Conservation (phyloP, 208 protist species). For the Wallacemonas rigidus region DNA sequence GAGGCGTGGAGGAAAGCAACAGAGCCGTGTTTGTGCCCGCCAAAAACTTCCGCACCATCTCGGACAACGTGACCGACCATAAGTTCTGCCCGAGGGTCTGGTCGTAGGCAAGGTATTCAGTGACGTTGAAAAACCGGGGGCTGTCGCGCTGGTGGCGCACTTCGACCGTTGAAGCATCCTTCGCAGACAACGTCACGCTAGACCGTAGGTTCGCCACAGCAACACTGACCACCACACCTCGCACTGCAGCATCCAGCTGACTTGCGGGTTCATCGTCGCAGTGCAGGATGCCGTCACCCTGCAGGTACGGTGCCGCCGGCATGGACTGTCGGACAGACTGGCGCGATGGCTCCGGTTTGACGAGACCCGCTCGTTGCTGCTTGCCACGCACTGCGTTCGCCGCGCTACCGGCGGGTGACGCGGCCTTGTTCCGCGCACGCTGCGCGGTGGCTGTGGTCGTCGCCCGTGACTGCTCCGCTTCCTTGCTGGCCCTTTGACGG, state of each 20-base stretch:
- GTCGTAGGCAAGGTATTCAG: constrained; percentile 59
- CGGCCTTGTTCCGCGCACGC: neutral
- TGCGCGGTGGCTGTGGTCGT: neutral
- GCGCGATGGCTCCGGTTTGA: constrained; percentile 5
- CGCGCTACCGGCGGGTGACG: constrained; percentile 20
- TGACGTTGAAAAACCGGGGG: constrained; percentile 59
- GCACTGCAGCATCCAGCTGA: neutral
- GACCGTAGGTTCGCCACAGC: neutral
- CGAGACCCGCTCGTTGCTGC: constrained; percentile 5
- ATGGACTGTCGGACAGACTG: constrained; percentile 17
- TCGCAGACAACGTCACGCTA: constrained; percentile 14
- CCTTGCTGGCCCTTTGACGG: constrained; percentile 5
- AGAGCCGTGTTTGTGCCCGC: constrained; percentile 62
- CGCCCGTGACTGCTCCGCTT: neutral
- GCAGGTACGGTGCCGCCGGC: constrained; percentile 16
- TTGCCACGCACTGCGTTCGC: constrained; percentile 25
- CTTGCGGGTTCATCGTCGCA: neutral
- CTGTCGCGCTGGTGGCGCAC: constrained; percentile 35
- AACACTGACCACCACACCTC: constrained; percentile 26
- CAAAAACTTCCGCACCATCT: constrained; percentile 54
- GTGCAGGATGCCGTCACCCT: constrained; percentile 17
- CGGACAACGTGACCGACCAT: constrained; percentile 44
- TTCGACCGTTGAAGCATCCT: constrained; percentile 33
- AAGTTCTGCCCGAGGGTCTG: constrained; percentile 18
- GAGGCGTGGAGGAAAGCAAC: constrained; percentile 45